These are phyloP conservation scores for Blepharisma stoltei DNA, from an alignment of 73 alveolate genomes.

Conservation along the genomic window DNA sequence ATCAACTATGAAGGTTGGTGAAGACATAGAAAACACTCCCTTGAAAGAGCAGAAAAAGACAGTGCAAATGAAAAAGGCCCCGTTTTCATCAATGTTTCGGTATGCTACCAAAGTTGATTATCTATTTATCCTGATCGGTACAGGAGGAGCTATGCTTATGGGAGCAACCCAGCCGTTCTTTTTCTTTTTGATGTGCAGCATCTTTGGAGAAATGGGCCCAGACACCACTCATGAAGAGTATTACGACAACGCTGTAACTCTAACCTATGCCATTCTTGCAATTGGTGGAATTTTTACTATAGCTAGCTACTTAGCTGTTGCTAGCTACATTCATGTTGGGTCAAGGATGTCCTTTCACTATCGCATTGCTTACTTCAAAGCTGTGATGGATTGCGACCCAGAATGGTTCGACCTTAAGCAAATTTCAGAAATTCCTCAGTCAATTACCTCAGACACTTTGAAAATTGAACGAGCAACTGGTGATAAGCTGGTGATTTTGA, in stretches of 20 bases:
- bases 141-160: not conserved
- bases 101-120: not conserved
- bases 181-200: not conserved
- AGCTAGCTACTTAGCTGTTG: not conserved
- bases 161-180: not conserved
- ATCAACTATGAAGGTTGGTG: too few relatives aligned
- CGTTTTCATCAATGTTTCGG: not conserved
- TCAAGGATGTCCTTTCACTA: not conserved
- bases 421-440: not conserved
- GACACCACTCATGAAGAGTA: not conserved
- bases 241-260: not conserved
- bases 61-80: not conserved
- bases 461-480: conserved; percentile 55
- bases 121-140: not conserved
- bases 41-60: too few relatives aligned
- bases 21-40: too few relatives aligned
- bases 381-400: not conserved
- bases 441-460: conserved; percentile 11
- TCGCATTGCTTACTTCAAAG: not conserved
- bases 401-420: not conserved
- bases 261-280: not conserved
- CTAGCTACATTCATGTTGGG: not conserved
- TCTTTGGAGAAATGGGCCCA: not conserved
- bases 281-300: not conserved
- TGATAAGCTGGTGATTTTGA: conserved; percentile 50